Evolutionary conservation across 2,329 filamentous ascomycete species (phyloP).

Genomic region (Leptographium galeiforme): DNA sequence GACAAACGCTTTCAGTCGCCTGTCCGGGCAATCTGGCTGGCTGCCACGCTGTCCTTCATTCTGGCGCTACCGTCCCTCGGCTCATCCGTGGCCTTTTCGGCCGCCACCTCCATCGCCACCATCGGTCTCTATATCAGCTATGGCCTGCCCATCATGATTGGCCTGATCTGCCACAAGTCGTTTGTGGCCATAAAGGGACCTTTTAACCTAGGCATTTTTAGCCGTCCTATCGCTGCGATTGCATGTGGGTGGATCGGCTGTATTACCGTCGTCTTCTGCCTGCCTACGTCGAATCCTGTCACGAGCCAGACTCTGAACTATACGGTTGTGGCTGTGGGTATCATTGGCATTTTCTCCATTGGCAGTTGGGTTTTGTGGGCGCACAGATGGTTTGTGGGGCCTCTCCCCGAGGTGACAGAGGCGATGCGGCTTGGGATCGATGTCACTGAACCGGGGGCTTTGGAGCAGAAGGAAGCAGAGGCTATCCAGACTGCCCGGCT

Average conservation of each 20-base stretch:
- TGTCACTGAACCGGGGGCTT: slow-evolving; percentile 28
- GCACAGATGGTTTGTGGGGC: slow-evolving; percentile 40
- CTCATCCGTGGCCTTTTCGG: slow-evolving; percentile 39
- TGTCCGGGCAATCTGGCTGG: slow-evolving; percentile 41
- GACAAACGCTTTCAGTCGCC: slow-evolving; percentile 35
- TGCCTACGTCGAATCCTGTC: slow-evolving; percentile 42
- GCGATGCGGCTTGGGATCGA: slow-evolving; percentile 35
- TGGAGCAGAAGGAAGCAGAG: slow-evolving; percentile 22
- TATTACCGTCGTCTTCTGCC: slow-evolving; percentile 43
- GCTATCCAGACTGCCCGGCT: neutral
- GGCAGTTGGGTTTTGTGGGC: slow-evolving; percentile 39
- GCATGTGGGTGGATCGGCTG: slow-evolving; percentile 38
- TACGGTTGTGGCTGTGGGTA: slow-evolving; percentile 44
- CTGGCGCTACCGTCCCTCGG: slow-evolving; percentile 42
- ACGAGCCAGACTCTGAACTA: slow-evolving; percentile 45
- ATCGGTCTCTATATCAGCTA: slow-evolving; percentile 46
- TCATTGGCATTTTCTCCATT: slow-evolving; percentile 34
- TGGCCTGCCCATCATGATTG: slow-evolving; percentile 41
- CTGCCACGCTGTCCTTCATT: slow-evolving; percentile 38
- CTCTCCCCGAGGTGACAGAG: slow-evolving; percentile 36
- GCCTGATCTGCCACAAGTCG: slow-evolving; percentile 33
- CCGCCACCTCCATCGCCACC: slow-evolving; percentile 45
- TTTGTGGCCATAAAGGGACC: slow-evolving; percentile 39
- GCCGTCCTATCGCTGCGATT: slow-evolving; percentile 30
- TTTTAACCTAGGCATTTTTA: slow-evolving; percentile 35